A percentile compares a stretch with the other conserved stretches of the same genome.
phyloP scores from a whole-genome alignment of 495 filamentous ascomycete species.

The Penicillium arizonense region DNA sequence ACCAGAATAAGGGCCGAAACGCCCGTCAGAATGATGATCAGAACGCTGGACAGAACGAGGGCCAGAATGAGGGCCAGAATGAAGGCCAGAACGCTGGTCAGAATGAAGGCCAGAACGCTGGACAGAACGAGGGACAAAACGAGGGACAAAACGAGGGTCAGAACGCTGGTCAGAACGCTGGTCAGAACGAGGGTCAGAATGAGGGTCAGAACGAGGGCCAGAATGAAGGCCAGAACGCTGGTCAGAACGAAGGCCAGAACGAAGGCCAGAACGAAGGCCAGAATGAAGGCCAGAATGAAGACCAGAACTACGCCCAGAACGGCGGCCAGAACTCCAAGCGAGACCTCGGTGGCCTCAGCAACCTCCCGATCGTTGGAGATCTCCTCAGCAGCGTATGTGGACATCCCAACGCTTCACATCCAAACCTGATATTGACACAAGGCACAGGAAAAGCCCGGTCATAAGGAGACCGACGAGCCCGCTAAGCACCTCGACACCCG shows the following conservation, averaged over 20 bases:
- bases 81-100: conserved; percentile 1
- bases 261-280: conserved; percentile 5
- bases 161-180: conserved; percentile 10
- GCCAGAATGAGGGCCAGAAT: background rate
- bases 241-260: conserved; percentile 1
- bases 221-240: background rate
- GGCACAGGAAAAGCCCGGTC: conserved; percentile 3
- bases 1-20: conserved; percentile 14
- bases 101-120: conserved; percentile 6
- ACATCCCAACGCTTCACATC: background rate
- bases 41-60: conserved; percentile 9
- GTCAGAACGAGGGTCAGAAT: conserved; percentile 15
- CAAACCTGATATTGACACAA: background rate
- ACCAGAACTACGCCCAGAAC: background rate
- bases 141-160: conserved; percentile 12
- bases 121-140: conserved; percentile 5
- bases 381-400: conserved; percentile 9
- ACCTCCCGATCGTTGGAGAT: conserved; percentile 15
- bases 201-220: background rate
- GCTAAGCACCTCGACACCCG: conserved; percentile 2
- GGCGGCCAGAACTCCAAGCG: conserved; percentile 1
- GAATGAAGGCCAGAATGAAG: conserved; percentile 9
- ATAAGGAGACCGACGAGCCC: background rate
- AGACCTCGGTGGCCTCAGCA: conserved; percentile 8
- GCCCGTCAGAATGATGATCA: conserved; percentile 9